These are phyloP conservation scores for Beverwykella pulmonaria DNA, from an alignment of 495 filamentous ascomycete species.

Conservation along the genomic window DNA sequence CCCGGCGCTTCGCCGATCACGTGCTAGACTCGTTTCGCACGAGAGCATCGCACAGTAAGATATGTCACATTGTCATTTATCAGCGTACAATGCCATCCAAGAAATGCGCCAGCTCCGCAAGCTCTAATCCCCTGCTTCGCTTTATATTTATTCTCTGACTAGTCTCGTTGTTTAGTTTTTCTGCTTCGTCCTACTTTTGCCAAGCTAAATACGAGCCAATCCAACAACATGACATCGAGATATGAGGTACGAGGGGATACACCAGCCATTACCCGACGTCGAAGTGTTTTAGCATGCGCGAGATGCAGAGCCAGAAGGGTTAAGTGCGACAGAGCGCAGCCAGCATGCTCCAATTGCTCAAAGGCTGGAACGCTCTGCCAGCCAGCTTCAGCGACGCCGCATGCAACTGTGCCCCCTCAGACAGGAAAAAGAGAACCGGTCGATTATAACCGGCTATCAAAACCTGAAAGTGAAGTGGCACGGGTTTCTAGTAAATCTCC, in stretches of 20 bases:
- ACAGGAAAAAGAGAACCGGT: conserved; percentile 9
- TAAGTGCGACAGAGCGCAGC: conserved; percentile 34
- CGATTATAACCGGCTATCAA: conserved; percentile 12
- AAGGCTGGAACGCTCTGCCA: conserved; percentile 28
- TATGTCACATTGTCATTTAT: neutral
- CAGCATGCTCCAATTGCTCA: conserved; percentile 30
- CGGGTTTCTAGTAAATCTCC: conserved; percentile 26
- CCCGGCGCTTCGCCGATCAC: neutral
- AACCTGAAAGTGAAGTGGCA: conserved; percentile 27
- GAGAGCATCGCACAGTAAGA: neutral
- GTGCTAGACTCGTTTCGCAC: neutral
- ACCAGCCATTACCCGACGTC: conserved; percentile 32
- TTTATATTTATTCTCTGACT: neutral
- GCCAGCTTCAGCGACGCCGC: conserved; percentile 16
- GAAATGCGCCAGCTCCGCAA: neutral
- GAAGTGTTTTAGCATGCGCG: conserved; percentile 26
- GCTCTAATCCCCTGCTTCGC: neutral
- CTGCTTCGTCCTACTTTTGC: neutral
- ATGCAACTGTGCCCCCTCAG: conserved; percentile 3
- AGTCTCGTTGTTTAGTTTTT: neutral
- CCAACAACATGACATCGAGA: conserved; percentile 15
- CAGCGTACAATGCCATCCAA: neutral
- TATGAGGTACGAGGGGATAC: conserved; percentile 24
- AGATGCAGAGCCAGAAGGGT: conserved; percentile 35
- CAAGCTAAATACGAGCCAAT: neutral